Evolutionary conservation across 192 early-diverging fungal species (phyloP).

Genomic region (Backusella tuberculispora): DNA sequence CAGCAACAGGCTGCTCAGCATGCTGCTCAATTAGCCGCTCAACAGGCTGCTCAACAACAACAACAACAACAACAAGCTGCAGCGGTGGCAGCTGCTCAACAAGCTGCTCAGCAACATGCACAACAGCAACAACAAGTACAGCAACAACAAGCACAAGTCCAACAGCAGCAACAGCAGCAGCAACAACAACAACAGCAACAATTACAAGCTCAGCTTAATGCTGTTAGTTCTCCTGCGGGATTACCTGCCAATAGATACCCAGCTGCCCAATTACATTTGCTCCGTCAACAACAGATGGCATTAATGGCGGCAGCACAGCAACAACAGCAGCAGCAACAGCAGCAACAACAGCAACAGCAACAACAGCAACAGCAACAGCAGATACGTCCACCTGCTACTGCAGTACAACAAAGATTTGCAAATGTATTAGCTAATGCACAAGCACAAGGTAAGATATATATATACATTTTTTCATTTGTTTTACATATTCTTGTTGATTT

Average conservation of each 20-base stretch:
- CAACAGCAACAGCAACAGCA: constrained; percentile 41
- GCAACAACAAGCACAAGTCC: constrained; percentile 32
- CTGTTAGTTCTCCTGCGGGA: constrained; percentile 1
- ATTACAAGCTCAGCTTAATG: constrained; percentile 27
- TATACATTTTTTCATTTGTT: neutral
- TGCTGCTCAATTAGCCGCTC: neutral
- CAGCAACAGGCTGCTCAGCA: neutral
- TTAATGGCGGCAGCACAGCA: constrained; percentile 42
- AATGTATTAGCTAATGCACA: constrained; percentile 24
- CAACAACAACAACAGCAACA: constrained; percentile 35
- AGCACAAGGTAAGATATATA: constrained; percentile 20
- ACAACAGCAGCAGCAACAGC: constrained; percentile 26
- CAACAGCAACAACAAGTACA: constrained; percentile 38
- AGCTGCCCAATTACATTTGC: constrained; percentile 37
- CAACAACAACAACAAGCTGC: constrained; percentile 32
- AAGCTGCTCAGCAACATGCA: constrained; percentile 26
- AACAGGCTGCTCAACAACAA: constrained; percentile 8
- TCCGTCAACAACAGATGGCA: constrained; percentile 40
- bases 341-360: constrained; percentile 30
- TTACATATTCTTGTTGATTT: neutral
- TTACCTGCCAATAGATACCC: constrained; percentile 33
- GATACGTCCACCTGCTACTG: constrained; percentile 24
- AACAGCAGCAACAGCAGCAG: constrained; percentile 35
- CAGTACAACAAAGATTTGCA: constrained; percentile 31
- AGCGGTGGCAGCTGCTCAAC: constrained; percentile 37